phyloP scores from a whole-genome alignment of 192 early-diverging fungal species.

The Podochytrium sp. region DNA sequence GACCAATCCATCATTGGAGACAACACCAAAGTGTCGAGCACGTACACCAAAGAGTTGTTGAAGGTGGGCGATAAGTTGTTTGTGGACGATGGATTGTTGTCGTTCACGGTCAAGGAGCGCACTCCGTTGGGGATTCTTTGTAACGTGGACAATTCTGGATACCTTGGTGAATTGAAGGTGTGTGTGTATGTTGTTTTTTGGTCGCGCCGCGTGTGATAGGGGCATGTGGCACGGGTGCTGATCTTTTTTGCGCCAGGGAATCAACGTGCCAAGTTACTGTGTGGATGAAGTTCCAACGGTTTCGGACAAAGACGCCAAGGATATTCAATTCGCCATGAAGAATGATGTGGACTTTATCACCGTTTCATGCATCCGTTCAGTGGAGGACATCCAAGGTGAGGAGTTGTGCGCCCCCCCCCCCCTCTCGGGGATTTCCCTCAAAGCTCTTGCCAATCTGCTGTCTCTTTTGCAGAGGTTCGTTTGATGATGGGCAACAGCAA shows the following conservation, averaged over 20 bases:
- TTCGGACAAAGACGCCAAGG: slow-evolving; percentile 55
- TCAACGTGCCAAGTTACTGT: slow-evolving; percentile 58
- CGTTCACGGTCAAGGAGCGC: slow-evolving; percentile 86
- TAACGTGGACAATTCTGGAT: slow-evolving; percentile 52
- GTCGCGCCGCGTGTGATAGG: too few species aligned
- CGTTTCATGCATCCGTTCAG: slow-evolving; percentile 58
- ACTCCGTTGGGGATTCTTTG: slow-evolving; percentile 49
- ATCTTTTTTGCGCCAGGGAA: too few species aligned
- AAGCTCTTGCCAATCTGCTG: background rate
- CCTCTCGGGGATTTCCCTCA: background rate
- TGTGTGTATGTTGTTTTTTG: too few species aligned
- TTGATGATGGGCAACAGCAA: slow-evolving; percentile 58
- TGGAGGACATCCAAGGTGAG: slow-evolving; percentile 53
- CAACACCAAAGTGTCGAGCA: slow-evolving; percentile 53
- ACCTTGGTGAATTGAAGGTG: slow-evolving; percentile 55
- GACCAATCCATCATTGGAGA: slow-evolving; percentile 53
- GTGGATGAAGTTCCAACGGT: slow-evolving; percentile 61
- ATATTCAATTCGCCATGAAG: slow-evolving; percentile 52
- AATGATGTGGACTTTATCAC: slow-evolving; percentile 58
- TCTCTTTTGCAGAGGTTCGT: slow-evolving; percentile 21
- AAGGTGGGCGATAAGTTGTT: slow-evolving; percentile 61
- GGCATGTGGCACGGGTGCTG: too few species aligned
- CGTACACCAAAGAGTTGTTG: slow-evolving; percentile 61
- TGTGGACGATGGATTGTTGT: slow-evolving; percentile 95
- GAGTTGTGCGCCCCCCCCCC: background rate